A percentile compares a stretch with the other conserved stretches of the same genome.
Conservation (phyloP, 2,329 filamentous ascomycete species). For the Hymenoscyphus fraxineus region DNA sequence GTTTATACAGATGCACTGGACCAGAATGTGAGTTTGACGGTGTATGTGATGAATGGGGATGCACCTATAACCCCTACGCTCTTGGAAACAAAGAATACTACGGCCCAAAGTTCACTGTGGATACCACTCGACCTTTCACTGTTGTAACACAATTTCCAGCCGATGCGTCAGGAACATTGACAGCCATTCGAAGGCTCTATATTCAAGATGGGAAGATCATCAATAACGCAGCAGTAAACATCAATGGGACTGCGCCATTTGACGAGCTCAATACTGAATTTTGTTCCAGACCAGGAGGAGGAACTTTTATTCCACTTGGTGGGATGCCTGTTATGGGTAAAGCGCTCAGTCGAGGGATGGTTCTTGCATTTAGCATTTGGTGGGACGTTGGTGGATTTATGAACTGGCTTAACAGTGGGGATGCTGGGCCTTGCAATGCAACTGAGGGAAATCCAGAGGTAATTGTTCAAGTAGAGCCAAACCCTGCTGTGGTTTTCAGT, state of each 20-base stretch:
- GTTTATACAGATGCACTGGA: slow-evolving; percentile 41
- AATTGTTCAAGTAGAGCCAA: slow-evolving; percentile 45
- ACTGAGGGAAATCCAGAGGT: slow-evolving; percentile 49
- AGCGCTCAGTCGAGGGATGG: slow-evolving; percentile 52
- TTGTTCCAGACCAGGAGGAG: slow-evolving; percentile 51
- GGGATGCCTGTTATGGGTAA: slow-evolving; percentile 52
- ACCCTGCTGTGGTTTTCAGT: slow-evolving; percentile 50
- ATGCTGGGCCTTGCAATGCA: slow-evolving; percentile 50
- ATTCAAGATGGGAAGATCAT: slow-evolving; percentile 52
- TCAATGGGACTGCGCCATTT: slow-evolving; percentile 41
- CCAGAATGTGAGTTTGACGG: slow-evolving; percentile 40
- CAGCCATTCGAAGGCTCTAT: slow-evolving; percentile 52
- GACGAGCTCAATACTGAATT: slow-evolving; percentile 52
- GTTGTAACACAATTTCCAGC: slow-evolving; percentile 59
- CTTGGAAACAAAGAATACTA: slow-evolving; percentile 53
- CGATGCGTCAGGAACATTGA: slow-evolving; percentile 45
- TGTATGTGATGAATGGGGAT: slow-evolving; percentile 57
- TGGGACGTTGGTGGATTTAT: slow-evolving; percentile 51
- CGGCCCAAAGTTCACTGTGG: slow-evolving; percentile 48
- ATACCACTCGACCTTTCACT: slow-evolving; percentile 50
- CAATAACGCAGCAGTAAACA: slow-evolving; percentile 44
- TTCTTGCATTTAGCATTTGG: slow-evolving; percentile 53
- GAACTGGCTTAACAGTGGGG: slow-evolving; percentile 53
- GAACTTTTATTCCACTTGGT: slow-evolving; percentile 50
- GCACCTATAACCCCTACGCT: slow-evolving; percentile 57